Percentiles rank a stretch among this genome's conserved stretches.
Evolutionary conservation across 2,329 filamentous ascomycete genomes (phyloP).

Genomic region (Phaeosphaeria sp.): DNA sequence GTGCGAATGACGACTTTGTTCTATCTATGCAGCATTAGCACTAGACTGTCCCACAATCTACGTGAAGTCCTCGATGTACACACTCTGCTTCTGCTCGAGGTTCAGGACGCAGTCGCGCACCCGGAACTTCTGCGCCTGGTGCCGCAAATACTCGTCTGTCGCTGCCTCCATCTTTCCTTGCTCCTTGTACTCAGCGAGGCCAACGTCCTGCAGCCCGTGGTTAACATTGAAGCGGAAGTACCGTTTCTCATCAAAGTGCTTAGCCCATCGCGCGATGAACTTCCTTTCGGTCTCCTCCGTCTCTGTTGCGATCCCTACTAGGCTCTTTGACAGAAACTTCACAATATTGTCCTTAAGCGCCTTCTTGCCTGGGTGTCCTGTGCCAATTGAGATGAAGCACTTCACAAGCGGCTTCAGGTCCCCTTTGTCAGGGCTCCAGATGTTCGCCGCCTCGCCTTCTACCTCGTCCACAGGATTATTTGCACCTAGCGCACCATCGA

Average conservation of each 20-base stretch:
- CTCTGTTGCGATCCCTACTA: conserved; percentile 10
- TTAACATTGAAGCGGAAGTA: conserved; percentile 23
- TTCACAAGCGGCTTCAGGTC: conserved; percentile 13
- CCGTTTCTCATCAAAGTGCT: conserved; percentile 1
- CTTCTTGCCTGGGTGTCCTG: conserved; percentile 7
- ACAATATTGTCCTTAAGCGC: conserved; percentile 10
- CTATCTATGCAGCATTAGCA: too few relatives aligned
- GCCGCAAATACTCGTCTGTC: conserved; percentile 7
- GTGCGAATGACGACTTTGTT: too few relatives aligned
- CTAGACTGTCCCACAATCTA: conserved; percentile 1
- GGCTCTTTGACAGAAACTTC: conserved; percentile 2
- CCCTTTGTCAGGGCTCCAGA: conserved; percentile 9
- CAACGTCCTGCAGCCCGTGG: conserved; percentile 15
- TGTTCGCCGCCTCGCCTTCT: conserved; percentile 40
- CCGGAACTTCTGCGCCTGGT: conserved; percentile 5
- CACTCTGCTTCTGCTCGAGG: conserved; percentile 17
- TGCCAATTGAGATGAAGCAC: conserved; percentile 14
- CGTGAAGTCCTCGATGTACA: conserved; percentile 16
- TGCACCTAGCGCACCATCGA: conserved; percentile 46
- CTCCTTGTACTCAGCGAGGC: conserved; percentile 13
- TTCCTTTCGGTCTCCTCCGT: conserved; percentile 11
- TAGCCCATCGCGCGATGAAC: conserved; percentile 6
- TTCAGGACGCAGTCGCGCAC: conserved; percentile 15
- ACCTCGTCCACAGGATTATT: conserved; percentile 56
- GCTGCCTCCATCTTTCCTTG: conserved; percentile 14